phyloP scores from a whole-genome alignment of 2,329 filamentous ascomycete genomes.

The Verticillium dahliae region DNA sequence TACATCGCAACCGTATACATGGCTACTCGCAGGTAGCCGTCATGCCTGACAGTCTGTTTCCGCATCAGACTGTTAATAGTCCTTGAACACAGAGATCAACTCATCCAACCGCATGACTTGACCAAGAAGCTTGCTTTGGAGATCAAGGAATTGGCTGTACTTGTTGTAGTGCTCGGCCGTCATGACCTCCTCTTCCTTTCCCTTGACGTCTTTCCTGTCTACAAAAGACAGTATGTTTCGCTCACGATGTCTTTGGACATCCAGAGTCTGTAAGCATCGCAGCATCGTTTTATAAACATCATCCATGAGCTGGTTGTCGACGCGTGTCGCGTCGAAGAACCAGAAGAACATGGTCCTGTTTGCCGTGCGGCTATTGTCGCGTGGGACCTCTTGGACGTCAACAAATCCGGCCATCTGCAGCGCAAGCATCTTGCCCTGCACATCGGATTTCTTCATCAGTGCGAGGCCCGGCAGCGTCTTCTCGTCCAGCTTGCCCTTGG shows the following conservation, averaged over 20 bases:
- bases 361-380: conserved; percentile 74
- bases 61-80: conserved; percentile 36
- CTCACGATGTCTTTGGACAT: conserved; percentile 66
- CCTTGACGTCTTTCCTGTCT: conserved; percentile 78
- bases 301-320: conserved; percentile 64
- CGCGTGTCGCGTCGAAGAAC: conserved; percentile 77
- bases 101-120: conserved; percentile 81
- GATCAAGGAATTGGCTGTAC: conserved; percentile 50
- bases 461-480: conserved; percentile 76
- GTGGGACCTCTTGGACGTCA: conserved; percentile 89
- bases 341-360: conserved; percentile 85
- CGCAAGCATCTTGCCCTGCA: conserved; percentile 75
- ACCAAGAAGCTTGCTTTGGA: conserved; percentile 67
- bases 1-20: too few species aligned
- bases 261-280: conserved; percentile 72
- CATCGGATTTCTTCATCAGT: conserved; percentile 77
- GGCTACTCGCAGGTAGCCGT: too few species aligned
- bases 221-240: conserved; percentile 72
- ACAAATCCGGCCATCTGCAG: conserved; percentile 84
- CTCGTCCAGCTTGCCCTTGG: conserved; percentile 91
- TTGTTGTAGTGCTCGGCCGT: conserved; percentile 64
- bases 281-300: conserved; percentile 88
- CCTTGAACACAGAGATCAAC: conserved; percentile 73
- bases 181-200: conserved; percentile 75
- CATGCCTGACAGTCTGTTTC: too few species aligned